Evolutionary conservation across 1,284 basidiomycete genomes (phyloP).

Genomic region (Inonotus hispidus): DNA sequence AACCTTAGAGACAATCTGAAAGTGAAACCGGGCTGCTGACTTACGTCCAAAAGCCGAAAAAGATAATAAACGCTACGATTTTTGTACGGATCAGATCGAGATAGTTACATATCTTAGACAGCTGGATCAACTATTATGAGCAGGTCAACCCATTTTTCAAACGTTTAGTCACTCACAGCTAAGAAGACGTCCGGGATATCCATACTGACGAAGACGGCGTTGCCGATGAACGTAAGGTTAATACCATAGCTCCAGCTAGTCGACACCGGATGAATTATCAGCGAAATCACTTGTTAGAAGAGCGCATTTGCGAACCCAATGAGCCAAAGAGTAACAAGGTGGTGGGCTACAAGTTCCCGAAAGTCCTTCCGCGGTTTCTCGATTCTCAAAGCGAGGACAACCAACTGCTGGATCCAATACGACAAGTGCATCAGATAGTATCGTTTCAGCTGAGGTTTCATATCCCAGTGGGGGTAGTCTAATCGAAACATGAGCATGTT

Average conservation of each 20-base stretch:
- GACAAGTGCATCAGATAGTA: constrained; percentile 90
- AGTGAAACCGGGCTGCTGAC: constrained; percentile 28
- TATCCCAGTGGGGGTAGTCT: constrained; percentile 88
- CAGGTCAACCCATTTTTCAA: not conserved
- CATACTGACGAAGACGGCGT: constrained; percentile 94
- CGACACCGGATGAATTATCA: constrained; percentile 6
- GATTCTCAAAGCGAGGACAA: constrained; percentile 79
- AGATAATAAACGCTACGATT: constrained; percentile 58
- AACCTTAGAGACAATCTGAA: constrained; percentile 2
- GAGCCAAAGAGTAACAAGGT: constrained; percentile 94
- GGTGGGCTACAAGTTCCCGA: constrained; percentile 80
- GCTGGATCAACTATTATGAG: constrained; percentile 36
- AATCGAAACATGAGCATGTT: not conserved
- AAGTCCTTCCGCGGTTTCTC: constrained; percentile 96
- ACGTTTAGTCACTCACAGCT: constrained; percentile 51
- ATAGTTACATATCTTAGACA: constrained; percentile 87
- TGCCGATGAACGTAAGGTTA: constrained; percentile 86
- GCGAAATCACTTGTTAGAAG: not conserved
- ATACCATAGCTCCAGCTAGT: constrained; percentile 82
- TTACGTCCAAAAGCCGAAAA: constrained; percentile 80
- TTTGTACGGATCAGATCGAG: constrained; percentile 65
- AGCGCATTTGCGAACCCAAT: constrained; percentile 54
- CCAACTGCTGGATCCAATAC: constrained; percentile 93
- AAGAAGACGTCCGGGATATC: constrained; percentile 91
- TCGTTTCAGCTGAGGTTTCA: constrained; percentile 80